These are phyloP conservation scores for Calonectria henricotiae DNA, from an alignment of 2,329 filamentous ascomycete genomes.

Conservation along the genomic window DNA sequence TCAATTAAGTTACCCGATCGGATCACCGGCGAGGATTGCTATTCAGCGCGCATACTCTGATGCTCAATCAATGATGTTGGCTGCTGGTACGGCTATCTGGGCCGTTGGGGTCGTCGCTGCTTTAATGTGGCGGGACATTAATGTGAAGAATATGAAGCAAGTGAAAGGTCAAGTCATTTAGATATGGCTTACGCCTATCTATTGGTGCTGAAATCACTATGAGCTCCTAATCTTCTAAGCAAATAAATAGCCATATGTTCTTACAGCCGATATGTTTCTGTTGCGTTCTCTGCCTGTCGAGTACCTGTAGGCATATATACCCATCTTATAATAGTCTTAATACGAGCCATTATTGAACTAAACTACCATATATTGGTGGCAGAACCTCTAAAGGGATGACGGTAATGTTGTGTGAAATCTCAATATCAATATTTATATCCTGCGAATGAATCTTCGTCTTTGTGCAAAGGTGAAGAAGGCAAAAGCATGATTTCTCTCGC, in stretches of 20 bases:
- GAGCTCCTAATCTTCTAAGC: no score
- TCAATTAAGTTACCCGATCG: conserved; percentile 70
- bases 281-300: no score
- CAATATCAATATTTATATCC: no score
- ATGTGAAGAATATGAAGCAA: conserved; percentile 64
- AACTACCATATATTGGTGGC: no score
- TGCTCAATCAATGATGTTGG: conserved; percentile 65
- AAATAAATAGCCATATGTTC: no score
- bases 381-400: no score
- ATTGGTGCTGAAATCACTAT: no score
- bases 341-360: neutral
- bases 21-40: conserved; percentile 65
- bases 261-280: no score
- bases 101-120: conserved; percentile 61
- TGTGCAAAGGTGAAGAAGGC: no score
- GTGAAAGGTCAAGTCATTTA: conserved; percentile 59
- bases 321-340: neutral
- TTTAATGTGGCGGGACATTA: conserved; percentile 65
- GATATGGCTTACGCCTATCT: neutral
- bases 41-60: conserved; percentile 75
- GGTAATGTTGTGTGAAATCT: no score
- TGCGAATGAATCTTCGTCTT: no score
- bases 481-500: no score
- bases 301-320: neutral
- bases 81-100: conserved; percentile 63